phyloP scores from a whole-genome alignment of 2,329 filamentous ascomycete genomes.

The Xylaria sp. region DNA sequence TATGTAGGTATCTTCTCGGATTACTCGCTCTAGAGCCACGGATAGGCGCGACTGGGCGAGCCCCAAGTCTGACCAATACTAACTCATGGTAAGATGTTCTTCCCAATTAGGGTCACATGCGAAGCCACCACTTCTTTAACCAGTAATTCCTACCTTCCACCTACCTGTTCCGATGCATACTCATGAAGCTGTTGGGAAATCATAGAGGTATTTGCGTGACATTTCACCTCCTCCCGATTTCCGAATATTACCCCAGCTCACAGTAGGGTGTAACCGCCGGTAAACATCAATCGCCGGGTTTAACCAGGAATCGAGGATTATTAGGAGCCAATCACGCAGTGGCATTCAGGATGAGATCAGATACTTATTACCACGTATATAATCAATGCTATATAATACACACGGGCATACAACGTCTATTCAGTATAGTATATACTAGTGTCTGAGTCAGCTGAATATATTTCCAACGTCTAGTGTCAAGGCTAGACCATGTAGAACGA shows the following conservation, averaged over 20 bases:
- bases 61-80: not conserved
- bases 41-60: not conserved
- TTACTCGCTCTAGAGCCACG: too few species aligned
- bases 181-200: constrained; percentile 2
- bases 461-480: not conserved
- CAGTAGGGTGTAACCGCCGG: not conserved
- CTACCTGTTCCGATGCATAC: not conserved
- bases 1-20: too few species aligned
- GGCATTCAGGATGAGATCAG: not conserved
- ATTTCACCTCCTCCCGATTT: not conserved
- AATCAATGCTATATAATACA: constrained; percentile 23
- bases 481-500: constrained; percentile 10
- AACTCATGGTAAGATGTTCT: not conserved
- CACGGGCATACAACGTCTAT: not conserved
- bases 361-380: constrained; percentile 16
- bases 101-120: not conserved
- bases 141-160: not conserved
- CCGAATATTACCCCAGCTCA: constrained; percentile 1
- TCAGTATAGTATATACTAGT: not conserved
- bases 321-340: constrained; percentile 5
- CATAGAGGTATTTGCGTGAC: not conserved
- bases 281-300: not conserved
- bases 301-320: not conserved
- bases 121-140: not conserved
- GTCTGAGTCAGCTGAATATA: constrained; percentile 30